phyloP scores from a whole-genome alignment of 176 grass and related monocot genomes.

The Urochloa ruziziensis region DNA sequence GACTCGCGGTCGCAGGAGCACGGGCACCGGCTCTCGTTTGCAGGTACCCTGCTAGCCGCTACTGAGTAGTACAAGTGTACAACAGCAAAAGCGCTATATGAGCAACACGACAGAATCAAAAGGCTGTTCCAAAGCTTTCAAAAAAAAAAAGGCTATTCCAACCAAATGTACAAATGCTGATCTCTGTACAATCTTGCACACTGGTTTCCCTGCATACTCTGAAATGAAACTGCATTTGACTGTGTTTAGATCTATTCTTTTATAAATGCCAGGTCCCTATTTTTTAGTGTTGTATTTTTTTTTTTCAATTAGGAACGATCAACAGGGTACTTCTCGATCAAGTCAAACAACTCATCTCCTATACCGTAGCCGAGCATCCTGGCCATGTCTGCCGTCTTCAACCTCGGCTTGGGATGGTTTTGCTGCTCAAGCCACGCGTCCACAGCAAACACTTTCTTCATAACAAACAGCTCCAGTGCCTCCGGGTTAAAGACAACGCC shows the following conservation, averaged over 20 bases:
- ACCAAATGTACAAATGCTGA: not conserved
- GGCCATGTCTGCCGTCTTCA: constrained; percentile 90
- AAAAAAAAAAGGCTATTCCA: no score
- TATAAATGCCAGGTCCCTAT: not conserved
- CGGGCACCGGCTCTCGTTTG: not conserved
- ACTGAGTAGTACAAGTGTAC: not conserved
- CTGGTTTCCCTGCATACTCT: not conserved
- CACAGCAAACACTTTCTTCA: constrained; percentile 73
- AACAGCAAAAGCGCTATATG: not conserved
- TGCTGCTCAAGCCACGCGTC: constrained; percentile 77
- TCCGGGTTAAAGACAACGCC: constrained; percentile 93
- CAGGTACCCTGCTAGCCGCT: not conserved
- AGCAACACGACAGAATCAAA: not conserved
- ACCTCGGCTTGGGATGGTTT: constrained; percentile 60
- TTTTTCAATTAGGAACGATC: not conserved
- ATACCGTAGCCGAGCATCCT: constrained; percentile 88
- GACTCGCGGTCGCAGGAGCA: not conserved
- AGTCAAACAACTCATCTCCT: constrained; percentile 70
- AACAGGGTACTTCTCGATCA: constrained; percentile 63
- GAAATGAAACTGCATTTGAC: not conserved
- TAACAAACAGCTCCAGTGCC: constrained; percentile 76
- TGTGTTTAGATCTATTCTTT: no score
- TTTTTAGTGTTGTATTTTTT: not conserved
- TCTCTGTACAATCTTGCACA: not conserved
- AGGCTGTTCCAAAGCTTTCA: no score